Conservation (phyloP, 2,329 filamentous ascomycete species). For the Xylariales sp. region DNA sequence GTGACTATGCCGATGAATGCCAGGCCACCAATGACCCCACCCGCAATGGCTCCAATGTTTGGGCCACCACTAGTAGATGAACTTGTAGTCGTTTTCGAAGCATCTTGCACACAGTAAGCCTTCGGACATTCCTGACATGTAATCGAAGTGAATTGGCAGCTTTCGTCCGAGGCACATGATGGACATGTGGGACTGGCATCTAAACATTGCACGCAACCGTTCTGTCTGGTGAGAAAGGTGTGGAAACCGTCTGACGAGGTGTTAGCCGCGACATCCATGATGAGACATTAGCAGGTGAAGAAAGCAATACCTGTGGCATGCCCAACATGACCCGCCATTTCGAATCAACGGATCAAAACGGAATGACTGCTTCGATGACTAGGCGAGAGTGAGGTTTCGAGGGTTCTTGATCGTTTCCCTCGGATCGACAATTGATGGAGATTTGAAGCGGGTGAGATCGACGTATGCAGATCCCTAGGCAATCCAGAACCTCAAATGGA, state of each 20-base stretch:
- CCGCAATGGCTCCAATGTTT: slow-evolving; percentile 81
- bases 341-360: no score
- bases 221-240: slow-evolving; percentile 33
- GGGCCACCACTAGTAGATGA: slow-evolving; percentile 39
- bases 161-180: slow-evolving; percentile 34
- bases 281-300: background rate
- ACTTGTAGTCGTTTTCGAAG: slow-evolving; percentile 11
- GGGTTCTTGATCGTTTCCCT: no score
- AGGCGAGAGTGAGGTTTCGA: background rate
- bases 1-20: slow-evolving; percentile 67
- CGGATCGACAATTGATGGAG: background rate
- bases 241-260: slow-evolving; percentile 17
- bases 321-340: slow-evolving; percentile 8
- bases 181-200: slow-evolving; percentile 40
- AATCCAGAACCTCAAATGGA: no score
- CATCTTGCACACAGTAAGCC: slow-evolving; percentile 38
- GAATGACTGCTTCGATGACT: background rate
- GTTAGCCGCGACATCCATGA: no score
- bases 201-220: slow-evolving; percentile 42
- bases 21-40: slow-evolving; percentile 83
- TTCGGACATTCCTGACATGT: slow-evolving; percentile 43
- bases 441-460: background rate
- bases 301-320: slow-evolving; percentile 7
- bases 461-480: slow-evolving; percentile 1
- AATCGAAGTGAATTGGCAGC: slow-evolving; percentile 39